These are phyloP conservation scores for Echites panduratus DNA, from an alignment of 257 asterid genomes.

Conservation along the genomic window DNA sequence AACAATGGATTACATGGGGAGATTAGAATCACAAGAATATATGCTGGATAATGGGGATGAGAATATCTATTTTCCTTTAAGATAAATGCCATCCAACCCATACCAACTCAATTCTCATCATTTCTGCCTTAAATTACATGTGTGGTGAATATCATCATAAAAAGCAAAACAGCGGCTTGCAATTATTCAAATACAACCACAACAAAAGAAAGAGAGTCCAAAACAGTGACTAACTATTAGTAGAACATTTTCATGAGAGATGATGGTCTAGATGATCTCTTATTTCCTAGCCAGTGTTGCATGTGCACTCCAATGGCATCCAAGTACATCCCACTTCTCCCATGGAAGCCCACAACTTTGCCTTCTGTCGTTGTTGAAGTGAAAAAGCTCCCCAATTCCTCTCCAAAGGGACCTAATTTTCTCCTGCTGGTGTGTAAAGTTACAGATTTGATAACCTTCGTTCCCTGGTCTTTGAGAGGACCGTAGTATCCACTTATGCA, in stretches of 20 bases:
- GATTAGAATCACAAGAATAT: background rate
- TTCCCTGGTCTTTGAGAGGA: conserved; percentile 39
- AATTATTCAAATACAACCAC: background rate
- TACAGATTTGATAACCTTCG: conserved; percentile 52
- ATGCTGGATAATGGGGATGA: background rate
- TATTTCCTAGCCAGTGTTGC: conserved; percentile 87
- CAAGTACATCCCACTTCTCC: conserved; percentile 62
- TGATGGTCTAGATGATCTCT: conserved; percentile 35
- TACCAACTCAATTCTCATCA: background rate
- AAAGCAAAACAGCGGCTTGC: no score
- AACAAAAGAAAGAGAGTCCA: background rate
- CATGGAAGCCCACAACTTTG: conserved; percentile 83
- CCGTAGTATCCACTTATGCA: conserved; percentile 67
- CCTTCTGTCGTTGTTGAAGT: conserved; percentile 69
- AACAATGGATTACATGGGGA: background rate
- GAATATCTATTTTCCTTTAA: background rate
- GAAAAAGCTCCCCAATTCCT: conserved; percentile 58
- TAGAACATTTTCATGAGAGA: conserved; percentile 44
- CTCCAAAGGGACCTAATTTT: conserved; percentile 66
- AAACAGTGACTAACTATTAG: background rate
- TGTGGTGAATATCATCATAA: background rate
- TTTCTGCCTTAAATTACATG: background rate
- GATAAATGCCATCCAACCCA: background rate
- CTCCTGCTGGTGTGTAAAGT: conserved; percentile 54
- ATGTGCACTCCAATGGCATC: conserved; percentile 86